Evolutionary conservation across 2,329 filamentous ascomycete genomes (phyloP), one percentile per base, ranked within the genome.

Genomic region (Bretziella fagacearum): DNA sequence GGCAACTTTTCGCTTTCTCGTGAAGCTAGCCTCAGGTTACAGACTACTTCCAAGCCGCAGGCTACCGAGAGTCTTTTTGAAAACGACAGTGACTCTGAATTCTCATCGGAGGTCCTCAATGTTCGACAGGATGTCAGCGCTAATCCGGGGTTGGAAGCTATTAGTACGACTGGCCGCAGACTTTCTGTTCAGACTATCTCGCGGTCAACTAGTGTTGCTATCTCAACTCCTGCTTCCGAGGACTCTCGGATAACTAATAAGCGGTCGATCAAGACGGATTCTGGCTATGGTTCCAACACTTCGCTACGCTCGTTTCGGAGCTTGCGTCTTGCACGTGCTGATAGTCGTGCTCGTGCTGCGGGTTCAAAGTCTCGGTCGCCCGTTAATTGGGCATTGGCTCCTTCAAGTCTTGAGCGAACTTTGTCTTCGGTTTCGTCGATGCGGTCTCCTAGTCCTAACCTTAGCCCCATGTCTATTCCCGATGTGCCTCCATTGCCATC

Each of bases 281-380:
- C 73, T 22, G 73, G 73, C 13, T 79, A 78, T 54, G 72, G 72
- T 54, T 78, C 73, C 6, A 76, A 70, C 54, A 61, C 71, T 3
- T 78, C 74, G 10, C 57, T 76, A 15, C 65, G 69, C 32, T 77
- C 73, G 1, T 64, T 71, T n/a, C 58, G 56, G 22, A 62, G 57
- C 46, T 60, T 63, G 18, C 55, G 58, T 6, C 49, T 56, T 8
- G 54, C 55, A 2, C 50, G 55, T 18, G 42, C 50, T 1, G 58
- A 61, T 15, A 58, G 56, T 22, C 20, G 18, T 48, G 54, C 57
- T 3, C 33, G 23, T 7, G 36, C 27, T 11, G 23, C 35, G 4
- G 42, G 47, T 11, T 46, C 35, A 13, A 18, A 39, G 29, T 29
- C 35, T 13, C 43, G 25, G 8, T 22, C 35, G 11, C 26, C 26